Evolutionary conservation across 1,284 basidiomycete genomes (phyloP).

Genomic region (Meira miltonrushii): DNA sequence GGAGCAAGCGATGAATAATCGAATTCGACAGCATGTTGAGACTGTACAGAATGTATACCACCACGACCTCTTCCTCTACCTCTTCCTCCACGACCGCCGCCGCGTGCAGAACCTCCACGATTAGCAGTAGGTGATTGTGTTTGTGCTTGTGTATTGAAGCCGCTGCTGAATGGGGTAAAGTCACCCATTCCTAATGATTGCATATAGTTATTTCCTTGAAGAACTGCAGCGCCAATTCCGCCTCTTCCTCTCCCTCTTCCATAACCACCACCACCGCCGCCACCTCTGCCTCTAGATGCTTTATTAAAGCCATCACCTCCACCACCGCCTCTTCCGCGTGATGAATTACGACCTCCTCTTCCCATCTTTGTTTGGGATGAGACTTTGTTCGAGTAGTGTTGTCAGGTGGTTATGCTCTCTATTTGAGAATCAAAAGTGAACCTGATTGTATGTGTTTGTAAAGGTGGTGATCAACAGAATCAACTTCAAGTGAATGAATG

Average conservation of each 20-base stretch:
- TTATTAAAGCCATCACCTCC: not conserved
- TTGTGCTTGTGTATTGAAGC: not conserved
- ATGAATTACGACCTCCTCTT: not conserved
- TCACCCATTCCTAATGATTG: not conserved
- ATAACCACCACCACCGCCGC: constrained; percentile 3
- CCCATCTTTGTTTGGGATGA: not conserved
- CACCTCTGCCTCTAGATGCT: constrained; percentile 4
- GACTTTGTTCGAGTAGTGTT: not conserved
- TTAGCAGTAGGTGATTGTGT: not conserved
- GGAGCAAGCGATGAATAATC: constrained; percentile 5
- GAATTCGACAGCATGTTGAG: constrained; percentile 13
- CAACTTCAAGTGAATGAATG: too few relatives aligned
- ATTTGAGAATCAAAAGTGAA: not conserved
- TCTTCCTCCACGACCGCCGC: constrained; percentile 2
- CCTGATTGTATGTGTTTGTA: too few relatives aligned
- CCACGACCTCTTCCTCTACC: constrained; percentile 14
- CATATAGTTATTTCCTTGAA: not conserved
- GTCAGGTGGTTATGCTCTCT: not conserved
- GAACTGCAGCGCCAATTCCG: not conserved
- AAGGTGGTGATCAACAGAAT: too few relatives aligned
- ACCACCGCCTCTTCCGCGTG: constrained; percentile 4
- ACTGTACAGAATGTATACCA: not conserved
- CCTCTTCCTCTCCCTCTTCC: constrained; percentile 10
- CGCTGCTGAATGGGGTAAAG: not conserved
- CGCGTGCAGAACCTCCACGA: not conserved